Conservation (phyloP, 2,329 filamentous ascomycete genomes). For the Trichoderma sp. region DNA sequence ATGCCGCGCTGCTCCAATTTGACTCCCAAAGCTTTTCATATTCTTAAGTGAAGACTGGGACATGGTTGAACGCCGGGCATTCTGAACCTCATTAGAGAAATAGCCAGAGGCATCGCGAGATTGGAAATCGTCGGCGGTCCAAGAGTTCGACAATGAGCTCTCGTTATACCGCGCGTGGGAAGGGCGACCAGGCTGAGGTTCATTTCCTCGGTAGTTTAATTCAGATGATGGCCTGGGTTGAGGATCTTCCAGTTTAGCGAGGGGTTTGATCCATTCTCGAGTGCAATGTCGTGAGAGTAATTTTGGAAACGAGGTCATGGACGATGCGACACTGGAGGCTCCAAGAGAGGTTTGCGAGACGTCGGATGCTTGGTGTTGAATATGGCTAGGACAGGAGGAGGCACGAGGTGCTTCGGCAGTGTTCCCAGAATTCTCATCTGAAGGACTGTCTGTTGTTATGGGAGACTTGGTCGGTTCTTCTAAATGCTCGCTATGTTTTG, state of each 20-base stretch:
- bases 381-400: neutral
- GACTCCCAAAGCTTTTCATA: conserved; percentile 34
- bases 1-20: conserved; percentile 35
- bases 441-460: neutral
- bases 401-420: conserved; percentile 7
- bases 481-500: conserved; percentile 24
- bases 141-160: conserved; percentile 28
- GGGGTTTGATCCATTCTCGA: conserved; percentile 40
- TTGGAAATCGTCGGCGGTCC: conserved; percentile 30
- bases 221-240: conserved; percentile 25
- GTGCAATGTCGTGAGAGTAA: conserved; percentile 41
- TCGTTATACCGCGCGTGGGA: conserved; percentile 21
- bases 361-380: neutral
- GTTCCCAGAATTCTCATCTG: conserved; percentile 9
- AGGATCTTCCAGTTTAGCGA: conserved; percentile 31
- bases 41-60: conserved; percentile 10
- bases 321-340: conserved; percentile 32
- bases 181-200: conserved; percentile 37
- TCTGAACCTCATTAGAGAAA: conserved; percentile 29
- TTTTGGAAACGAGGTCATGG: conserved; percentile 44
- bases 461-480: neutral
- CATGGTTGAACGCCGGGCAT: conserved; percentile 17
- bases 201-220: conserved; percentile 39
- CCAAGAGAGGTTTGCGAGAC: conserved; percentile 10
- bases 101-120: conserved; percentile 34